phyloP scores from a whole-genome alignment of 257 asterid species.

The Ilex asprella region DNA sequence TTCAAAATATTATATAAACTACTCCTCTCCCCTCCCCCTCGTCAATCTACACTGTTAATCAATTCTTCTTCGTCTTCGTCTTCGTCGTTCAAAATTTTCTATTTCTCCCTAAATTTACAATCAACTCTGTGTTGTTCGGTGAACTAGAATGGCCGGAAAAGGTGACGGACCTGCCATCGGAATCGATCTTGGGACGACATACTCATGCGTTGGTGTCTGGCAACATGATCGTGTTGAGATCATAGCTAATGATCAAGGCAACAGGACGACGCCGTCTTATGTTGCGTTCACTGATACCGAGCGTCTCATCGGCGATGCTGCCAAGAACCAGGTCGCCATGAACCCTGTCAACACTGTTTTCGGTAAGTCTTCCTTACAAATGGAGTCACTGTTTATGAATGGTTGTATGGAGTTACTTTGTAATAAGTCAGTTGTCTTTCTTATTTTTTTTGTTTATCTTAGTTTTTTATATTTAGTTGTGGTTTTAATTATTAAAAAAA shows the following conservation, averaged over 20 bases:
- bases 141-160: slow-evolving; percentile 20
- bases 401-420: no score
- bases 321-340: slow-evolving; percentile 43
- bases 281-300: slow-evolving; percentile 35
- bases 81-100: background rate
- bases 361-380: slow-evolving; percentile 15
- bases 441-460: background rate
- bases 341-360: slow-evolving; percentile 38
- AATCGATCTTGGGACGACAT: slow-evolving; percentile 11
- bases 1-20: background rate
- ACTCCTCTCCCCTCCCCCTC: background rate
- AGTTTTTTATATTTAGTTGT: background rate
- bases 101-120: no score
- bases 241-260: slow-evolving; percentile 33
- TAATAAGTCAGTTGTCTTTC: background rate
- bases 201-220: slow-evolving; percentile 31
- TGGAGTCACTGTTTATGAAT: no score
- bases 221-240: slow-evolving; percentile 35
- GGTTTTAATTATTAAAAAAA: background rate
- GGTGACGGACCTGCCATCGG: slow-evolving; percentile 37
- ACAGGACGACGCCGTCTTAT: slow-evolving; percentile 39
- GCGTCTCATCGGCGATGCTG: slow-evolving; percentile 10
- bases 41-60: no score
- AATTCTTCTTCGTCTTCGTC: background rate
- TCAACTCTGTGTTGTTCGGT: no score